Base-by-base conservation (phyloP, 495 filamentous ascomycete genomes). In the Astrothelium subdiscretum region DNA sequence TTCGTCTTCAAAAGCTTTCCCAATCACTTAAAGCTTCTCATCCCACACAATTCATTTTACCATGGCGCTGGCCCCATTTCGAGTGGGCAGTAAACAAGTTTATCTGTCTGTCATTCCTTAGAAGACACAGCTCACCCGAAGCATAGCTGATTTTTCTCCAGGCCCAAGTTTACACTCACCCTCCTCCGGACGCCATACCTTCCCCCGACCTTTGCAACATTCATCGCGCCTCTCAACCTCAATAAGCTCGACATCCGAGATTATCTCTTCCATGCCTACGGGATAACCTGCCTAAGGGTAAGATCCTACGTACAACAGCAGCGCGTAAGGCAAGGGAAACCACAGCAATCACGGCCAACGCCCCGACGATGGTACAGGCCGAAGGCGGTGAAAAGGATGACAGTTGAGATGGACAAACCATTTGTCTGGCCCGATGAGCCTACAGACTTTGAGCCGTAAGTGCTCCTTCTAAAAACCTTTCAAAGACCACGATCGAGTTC, bases 231-330 rank as follows among this genome's bases (percentile, higher is more conserved):
- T 18, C 81, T 96, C 69, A 83, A 81, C 64, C 87, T 92, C 79
- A 91, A 90, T 81, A 95, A 96, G 76, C 83, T 94, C 66, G 91
- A 95, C 74, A 71, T 95, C 31, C 86, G 87, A 71, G 90, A 94
- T 78, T 96, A 94, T 76, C 85, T 96, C 40, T 81, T 81, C 67
- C 79, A 90, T 67, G 78, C 73, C 10, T 95, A 96, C 73, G 78
- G 80, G 42, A 82, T 92, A 59, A 62, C 27, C 29, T 54, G 48
- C 13, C 80, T 96, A 66, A 82, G 80, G 62, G 86, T 97, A 62
- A 86, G 91, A 31, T 90, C 87, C 63, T 95, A 84, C 68, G 79
- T 97, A 72, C 82, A 89, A 72, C 83, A 88, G 70, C 79, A 81
- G 67, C 81, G 79, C 57, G 78, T 89, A 31, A 73, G 73, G 59